These are phyloP conservation scores for Kodamaea leandrae DNA, from an alignment of 805 yeast species.

Conservation along the genomic window DNA sequence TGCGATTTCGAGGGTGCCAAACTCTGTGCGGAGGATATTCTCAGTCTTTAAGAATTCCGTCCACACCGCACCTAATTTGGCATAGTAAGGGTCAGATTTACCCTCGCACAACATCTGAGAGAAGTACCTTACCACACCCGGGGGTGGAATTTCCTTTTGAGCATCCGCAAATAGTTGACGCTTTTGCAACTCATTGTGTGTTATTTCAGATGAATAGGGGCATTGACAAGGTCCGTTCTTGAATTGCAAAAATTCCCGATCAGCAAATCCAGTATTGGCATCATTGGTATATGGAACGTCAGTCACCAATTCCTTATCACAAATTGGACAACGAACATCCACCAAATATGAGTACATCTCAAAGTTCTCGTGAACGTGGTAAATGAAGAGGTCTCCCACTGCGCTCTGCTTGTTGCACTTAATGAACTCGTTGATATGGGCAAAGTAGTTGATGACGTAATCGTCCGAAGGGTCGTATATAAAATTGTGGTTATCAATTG, in stretches of 20 bases:
- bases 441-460: constrained; percentile 5
- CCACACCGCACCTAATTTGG: too few relatives aligned
- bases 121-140: not conserved
- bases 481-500: constrained; percentile 14
- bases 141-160: not conserved
- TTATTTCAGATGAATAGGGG: not conserved
- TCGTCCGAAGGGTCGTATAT: constrained; percentile 12
- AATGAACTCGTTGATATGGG: too few relatives aligned
- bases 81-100: too few relatives aligned
- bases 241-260: constrained; percentile 5
- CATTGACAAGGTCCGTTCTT: not conserved
- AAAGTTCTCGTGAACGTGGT: not conserved
- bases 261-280: constrained; percentile 16
- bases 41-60: too few relatives aligned
- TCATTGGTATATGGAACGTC: constrained; percentile 13
- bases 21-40: too few relatives aligned
- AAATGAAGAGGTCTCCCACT: not conserved
- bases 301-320: not conserved
- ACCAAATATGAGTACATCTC: not conserved
- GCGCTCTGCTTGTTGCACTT: too few relatives aligned
- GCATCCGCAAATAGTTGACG: not conserved
- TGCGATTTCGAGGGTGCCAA: not conserved
- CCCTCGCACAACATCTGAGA: not conserved
- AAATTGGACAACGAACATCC: constrained; percentile 4
- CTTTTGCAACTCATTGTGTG: not conserved